Base-by-base conservation (phyloP, 1,139 yeast genomes). In the Kodamaea derodonti region DNA sequence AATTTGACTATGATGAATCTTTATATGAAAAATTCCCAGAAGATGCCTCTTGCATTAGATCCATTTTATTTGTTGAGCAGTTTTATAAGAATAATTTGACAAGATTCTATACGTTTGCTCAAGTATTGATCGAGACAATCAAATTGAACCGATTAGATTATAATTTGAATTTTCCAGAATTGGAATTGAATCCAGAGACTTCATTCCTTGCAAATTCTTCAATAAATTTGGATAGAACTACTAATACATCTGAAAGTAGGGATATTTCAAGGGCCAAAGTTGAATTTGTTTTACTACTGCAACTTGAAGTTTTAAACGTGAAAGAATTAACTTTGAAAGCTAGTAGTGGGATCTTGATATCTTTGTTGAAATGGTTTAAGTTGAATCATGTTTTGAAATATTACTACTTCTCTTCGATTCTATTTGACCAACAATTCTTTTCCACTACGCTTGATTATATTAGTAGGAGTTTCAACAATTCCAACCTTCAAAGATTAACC, bases 331-430 rank as follows among this genome's bases (percentile, higher is more conserved):
- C 82, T 1, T 52, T 84, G 36, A 84, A 83, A 46, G 77, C 84
- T 2, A 69, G 83, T 3, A 66, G 83, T 1, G 73, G 76, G 2
- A 71, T 79, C 1, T 39, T 87, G 1, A 48, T 64, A 5, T 47
- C 75, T 14, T 53, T 92, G 20, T 55, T 82, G 23, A 72, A 72
- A 47, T 92, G 97, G 97, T 82, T 87, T 54, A 84, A 84, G 49
- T 58, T 72, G 10, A 82, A 79, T 34, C 95, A 92, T 56, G 64
- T 87, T 2, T 58, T 88, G 45, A 90, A 90, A 54, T 80, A 73
- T 52, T 95, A 88, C 54, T 85, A 82, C 50, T 61, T 92, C 11
- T 60, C 83, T 2, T 75, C 87, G 0, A 54, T 92, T 17, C 54
- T 92, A 25, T 84, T 84, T 56, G 98, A 94, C 54, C 75, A 82